A percentile compares a stretch with the other conserved stretches of the same genome.
Evolutionary conservation across 2,329 filamentous ascomycete genomes (phyloP).

Genomic region (Fusarium lyarnte): DNA sequence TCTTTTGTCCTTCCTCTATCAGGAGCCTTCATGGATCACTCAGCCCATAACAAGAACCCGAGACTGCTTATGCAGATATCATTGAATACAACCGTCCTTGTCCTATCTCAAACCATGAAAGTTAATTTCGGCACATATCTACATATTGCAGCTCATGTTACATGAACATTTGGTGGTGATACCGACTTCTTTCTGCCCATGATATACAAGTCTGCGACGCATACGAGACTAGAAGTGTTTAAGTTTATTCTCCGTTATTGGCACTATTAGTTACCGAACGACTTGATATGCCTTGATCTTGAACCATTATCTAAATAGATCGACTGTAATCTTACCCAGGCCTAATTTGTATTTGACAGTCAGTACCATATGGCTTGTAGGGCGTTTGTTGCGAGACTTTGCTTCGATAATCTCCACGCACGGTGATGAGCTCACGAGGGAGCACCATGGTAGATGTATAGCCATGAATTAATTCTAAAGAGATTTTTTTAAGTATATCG

Average conservation of each 20-base stretch:
- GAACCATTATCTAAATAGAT: accelerated
- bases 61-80: accelerated
- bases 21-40: too few relatives aligned
- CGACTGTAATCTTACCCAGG: too few relatives aligned
- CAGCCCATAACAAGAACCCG: neutral
- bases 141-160: too few relatives aligned
- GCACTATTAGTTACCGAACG: accelerated
- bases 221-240: neutral
- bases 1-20: too few relatives aligned
- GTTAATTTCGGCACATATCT: accelerated
- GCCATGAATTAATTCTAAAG: too few relatives aligned
- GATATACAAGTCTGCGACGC: neutral
- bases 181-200: neutral
- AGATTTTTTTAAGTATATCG: accelerated
- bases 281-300: too few relatives aligned
- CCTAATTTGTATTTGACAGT: too few relatives aligned
- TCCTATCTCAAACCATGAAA: neutral
- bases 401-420: neutral
- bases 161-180: neutral
- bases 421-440: accelerated
- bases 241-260: accelerated
- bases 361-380: too few relatives aligned
- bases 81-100: accelerated
- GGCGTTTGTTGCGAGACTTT: neutral
- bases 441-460: too few relatives aligned